Conservation (phyloP, 345 rosid genomes). For the Isatis tinctoria region DNA sequence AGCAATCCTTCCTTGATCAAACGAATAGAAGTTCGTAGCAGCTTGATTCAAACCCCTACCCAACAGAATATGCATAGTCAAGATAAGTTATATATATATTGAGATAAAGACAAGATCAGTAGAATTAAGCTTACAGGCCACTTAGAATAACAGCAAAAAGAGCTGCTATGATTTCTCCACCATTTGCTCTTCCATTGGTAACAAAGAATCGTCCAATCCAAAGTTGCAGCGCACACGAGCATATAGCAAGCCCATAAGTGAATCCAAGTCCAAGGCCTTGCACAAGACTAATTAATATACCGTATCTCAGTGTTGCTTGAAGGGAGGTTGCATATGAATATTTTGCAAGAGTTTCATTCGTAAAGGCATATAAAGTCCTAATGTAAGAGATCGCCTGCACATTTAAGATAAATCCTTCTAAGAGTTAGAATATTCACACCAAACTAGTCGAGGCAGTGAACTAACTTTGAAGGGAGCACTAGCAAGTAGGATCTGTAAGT, state of each 20-base stretch:
- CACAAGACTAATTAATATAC: constrained; percentile 89
- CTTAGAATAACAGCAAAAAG: constrained; percentile 90
- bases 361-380: constrained; percentile 90
- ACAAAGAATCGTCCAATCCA: constrained; percentile 94
- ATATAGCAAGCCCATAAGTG: constrained; percentile 96
- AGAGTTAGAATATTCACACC: constrained; percentile 8
- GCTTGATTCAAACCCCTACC: constrained; percentile 94
- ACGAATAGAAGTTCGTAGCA: constrained; percentile 94
- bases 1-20: constrained; percentile 98
- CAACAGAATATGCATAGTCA: constrained; percentile 25
- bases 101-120: constrained; percentile 4
- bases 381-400: constrained; percentile 83
- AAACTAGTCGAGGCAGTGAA: background rate
- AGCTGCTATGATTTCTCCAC: constrained; percentile 89
- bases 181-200: constrained; percentile 51
- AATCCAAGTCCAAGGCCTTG: constrained; percentile 99
- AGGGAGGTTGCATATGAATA: constrained; percentile 95
- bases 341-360: constrained; percentile 95
- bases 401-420: constrained; percentile 1
- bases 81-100: constrained; percentile 21
- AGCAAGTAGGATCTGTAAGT: background rate
- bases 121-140: constrained; percentile 77
- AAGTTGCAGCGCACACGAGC: constrained; percentile 95
- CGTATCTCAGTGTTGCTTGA: constrained; percentile 95
- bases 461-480: background rate